Evolutionary conservation across 306 rosid species (phyloP).

Genomic region (Prunus dulcis): DNA sequence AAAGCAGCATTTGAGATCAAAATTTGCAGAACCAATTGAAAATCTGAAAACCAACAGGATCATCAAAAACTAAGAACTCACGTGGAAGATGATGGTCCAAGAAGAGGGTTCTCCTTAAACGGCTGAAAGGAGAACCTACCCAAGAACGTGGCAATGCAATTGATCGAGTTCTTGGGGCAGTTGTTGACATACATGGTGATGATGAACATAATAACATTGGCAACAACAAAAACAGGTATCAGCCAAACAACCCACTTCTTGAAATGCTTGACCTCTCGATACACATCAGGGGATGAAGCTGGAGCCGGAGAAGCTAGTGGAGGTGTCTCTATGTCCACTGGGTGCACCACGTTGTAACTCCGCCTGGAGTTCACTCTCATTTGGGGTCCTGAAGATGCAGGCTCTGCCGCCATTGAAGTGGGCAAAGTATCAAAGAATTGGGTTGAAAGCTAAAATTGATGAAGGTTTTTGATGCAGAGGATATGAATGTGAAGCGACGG

Average conservation of each 20-base stretch:
- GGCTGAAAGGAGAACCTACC: conserved; percentile 91
- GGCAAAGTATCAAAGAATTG: background rate
- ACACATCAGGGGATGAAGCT: background rate
- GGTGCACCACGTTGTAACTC: conserved; percentile 46
- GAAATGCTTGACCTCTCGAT: conserved; percentile 52
- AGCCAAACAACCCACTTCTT: conserved; percentile 79
- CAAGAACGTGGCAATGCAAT: conserved; percentile 68
- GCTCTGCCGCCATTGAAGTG: conserved; percentile 41
- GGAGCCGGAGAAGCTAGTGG: conserved; percentile 31
- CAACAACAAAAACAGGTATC: conserved; percentile 59
- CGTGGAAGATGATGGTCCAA: conserved; percentile 89
- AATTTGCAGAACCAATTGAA: background rate
- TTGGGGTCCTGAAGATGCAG: conserved; percentile 27
- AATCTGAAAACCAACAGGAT: background rate
- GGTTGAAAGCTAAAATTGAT: background rate
- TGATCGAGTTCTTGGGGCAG: conserved; percentile 77
- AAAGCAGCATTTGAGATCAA: background rate
- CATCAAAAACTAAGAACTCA: conserved; percentile 28
- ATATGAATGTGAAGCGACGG: background rate
- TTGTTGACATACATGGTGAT: conserved; percentile 86
- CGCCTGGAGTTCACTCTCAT: conserved; percentile 45
- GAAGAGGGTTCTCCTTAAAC: conserved; percentile 83
- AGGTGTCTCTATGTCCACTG: conserved; percentile 37
- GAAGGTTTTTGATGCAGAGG: background rate
- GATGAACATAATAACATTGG: conserved; percentile 49